Percentiles rank a stretch among this genome's conserved stretches.
phyloP scores from a whole-genome alignment of 179 eudicot genomes.

The Nepenthes alata region DNA sequence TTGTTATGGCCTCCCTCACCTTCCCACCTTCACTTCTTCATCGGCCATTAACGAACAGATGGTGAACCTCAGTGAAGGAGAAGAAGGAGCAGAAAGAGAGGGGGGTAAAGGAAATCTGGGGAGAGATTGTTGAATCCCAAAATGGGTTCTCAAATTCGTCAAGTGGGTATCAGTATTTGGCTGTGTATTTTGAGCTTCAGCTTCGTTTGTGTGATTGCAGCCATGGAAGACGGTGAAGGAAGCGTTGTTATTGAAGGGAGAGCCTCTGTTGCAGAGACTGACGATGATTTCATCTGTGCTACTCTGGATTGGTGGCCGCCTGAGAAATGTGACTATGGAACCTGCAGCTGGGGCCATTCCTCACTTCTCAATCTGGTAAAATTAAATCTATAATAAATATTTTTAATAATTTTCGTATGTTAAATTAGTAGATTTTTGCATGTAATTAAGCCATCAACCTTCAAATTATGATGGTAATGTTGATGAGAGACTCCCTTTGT shows the following conservation, averaged over 20 bases:
- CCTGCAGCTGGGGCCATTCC: constrained; percentile 79
- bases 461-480: too few species aligned
- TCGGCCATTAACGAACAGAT: too few species aligned
- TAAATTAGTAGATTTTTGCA: too few species aligned
- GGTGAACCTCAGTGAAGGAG: background rate
- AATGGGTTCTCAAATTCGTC: constrained; percentile 34
- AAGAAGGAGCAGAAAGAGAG: background rate
- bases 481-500: too few species aligned
- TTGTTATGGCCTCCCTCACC: too few species aligned
- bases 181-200: constrained; percentile 22
- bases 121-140: background rate
- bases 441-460: too few species aligned
- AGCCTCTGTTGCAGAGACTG: constrained; percentile 41
- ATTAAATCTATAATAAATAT: too few species aligned
- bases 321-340: constrained; percentile 89
- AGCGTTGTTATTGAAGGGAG: constrained; percentile 49
- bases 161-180: constrained; percentile 24
- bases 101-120: background rate
- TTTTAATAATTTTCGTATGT: too few species aligned
- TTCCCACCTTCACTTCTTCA: too few species aligned
- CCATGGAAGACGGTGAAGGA: constrained; percentile 11
- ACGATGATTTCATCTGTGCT: constrained; percentile 71
- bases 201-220: constrained; percentile 17
- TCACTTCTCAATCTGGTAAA: constrained; percentile 84
- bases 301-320: constrained; percentile 99